Evolutionary conservation across 768 basidiomycete genomes (phyloP).

Genomic region (Pleurotus sapidus): DNA sequence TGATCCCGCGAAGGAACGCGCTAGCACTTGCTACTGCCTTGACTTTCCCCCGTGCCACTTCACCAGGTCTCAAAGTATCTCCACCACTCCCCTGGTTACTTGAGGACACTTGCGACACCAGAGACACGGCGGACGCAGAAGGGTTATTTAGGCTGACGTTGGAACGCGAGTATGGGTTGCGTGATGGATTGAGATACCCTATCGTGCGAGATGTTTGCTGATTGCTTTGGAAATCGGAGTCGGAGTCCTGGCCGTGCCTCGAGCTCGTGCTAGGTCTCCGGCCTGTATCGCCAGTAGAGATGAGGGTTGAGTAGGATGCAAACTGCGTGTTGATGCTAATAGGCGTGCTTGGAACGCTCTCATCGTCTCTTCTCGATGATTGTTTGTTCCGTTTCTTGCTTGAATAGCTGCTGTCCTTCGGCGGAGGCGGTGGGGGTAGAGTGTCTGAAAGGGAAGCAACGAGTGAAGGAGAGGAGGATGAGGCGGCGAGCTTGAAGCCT

Average conservation of each 20-base stretch:
- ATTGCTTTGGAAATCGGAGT: neutral
- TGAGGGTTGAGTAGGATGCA: slow-evolving; percentile 13
- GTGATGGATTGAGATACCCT: too few species aligned
- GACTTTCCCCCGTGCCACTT: slow-evolving; percentile 2
- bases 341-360: slow-evolving; percentile 26
- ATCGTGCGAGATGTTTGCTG: neutral
- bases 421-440: slow-evolving; percentile 57
- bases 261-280: slow-evolving; percentile 28
- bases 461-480: slow-evolving; percentile 1
- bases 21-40: slow-evolving; percentile 3
- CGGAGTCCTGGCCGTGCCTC: slow-evolving; percentile 19
- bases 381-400: slow-evolving; percentile 25
- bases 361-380: slow-evolving; percentile 23
- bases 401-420: slow-evolving; percentile 59
- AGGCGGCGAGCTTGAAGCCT: slow-evolving; percentile 11
- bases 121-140: slow-evolving; percentile 1
- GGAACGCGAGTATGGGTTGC: slow-evolving; percentile 5
- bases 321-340: slow-evolving; percentile 38
- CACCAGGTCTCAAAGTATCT: neutral
- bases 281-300: slow-evolving; percentile 1
- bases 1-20: slow-evolving; percentile 6
- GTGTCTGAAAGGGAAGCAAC: slow-evolving; percentile 6
- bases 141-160: neutral
- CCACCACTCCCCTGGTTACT: slow-evolving; percentile 5
- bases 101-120: slow-evolving; percentile 4